Conservation (phyloP, 2,329 filamentous ascomycete genomes). For the Cladorrhinum sp. region DNA sequence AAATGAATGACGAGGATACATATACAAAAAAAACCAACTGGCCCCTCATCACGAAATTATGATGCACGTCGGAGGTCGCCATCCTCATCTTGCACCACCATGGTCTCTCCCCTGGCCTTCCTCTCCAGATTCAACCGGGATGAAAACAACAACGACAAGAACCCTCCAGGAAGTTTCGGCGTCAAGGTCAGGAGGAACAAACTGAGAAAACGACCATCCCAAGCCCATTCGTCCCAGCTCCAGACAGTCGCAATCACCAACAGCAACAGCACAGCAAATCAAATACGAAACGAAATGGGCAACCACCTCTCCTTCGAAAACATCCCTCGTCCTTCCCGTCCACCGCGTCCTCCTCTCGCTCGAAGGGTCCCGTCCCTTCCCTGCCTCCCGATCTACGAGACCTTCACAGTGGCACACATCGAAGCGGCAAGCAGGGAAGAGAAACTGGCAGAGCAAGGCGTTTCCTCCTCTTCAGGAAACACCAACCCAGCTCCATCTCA, state of each 20-base stretch:
- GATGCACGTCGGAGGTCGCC: neutral
- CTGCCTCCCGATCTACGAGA: constrained; percentile 2
- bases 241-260: too few species aligned
- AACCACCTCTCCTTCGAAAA: constrained; percentile 6
- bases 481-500: neutral
- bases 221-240: neutral
- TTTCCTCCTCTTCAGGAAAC: neutral
- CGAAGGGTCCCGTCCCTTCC: neutral
- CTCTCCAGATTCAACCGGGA: neutral
- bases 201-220: neutral
- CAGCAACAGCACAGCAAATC: neutral
- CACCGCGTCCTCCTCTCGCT: neutral
- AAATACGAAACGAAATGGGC: neutral
- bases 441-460: neutral
- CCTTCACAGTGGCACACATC: neutral
- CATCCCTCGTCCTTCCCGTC: neutral
- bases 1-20: neutral
- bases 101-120: neutral
- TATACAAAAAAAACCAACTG: neutral
- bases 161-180: neutral
- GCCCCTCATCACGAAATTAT: neutral
- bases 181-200: neutral
- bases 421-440: neutral
- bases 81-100: neutral
- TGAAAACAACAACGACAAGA: neutral